Percentiles rank a stretch among this genome's conserved stretches.
Conservation (phyloP, 2,329 filamentous ascomycete species). For the Fusarium aywerte region DNA sequence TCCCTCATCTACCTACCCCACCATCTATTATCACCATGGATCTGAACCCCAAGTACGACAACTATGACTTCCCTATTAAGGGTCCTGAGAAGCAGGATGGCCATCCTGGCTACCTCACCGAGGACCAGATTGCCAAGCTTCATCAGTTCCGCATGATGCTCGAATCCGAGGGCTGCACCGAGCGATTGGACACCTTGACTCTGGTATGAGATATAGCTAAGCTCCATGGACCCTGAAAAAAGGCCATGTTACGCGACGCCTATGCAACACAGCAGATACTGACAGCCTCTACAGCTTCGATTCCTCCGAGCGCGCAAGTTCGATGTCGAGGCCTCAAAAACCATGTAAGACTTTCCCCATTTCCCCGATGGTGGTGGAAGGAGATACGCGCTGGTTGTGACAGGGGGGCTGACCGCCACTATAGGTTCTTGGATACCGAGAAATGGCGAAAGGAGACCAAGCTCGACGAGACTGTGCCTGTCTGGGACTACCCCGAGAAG, state of each 20-base stretch:
- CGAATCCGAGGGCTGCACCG: slow-evolving; percentile 82
- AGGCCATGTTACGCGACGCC: slow-evolving; percentile 16
- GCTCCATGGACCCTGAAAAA: slow-evolving; percentile 16
- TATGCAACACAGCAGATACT: slow-evolving; percentile 9
- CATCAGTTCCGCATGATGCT: slow-evolving; percentile 85
- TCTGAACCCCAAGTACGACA: slow-evolving; percentile 88
- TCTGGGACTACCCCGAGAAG: slow-evolving; percentile 90
- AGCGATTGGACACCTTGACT: slow-evolving; percentile 91
- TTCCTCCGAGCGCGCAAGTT: slow-evolving; percentile 97
- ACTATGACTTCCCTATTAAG: slow-evolving; percentile 91
- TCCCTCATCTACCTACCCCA: slow-evolving; percentile 26
- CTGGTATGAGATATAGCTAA: slow-evolving; percentile 67
- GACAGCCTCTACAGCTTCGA: slow-evolving; percentile 68
- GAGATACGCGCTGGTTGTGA: slow-evolving; percentile 23
- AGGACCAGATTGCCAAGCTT: slow-evolving; percentile 89
- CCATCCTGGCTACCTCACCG: slow-evolving; percentile 87
- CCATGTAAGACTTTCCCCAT: slow-evolving; percentile 71
- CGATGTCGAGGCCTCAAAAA: slow-evolving; percentile 82
- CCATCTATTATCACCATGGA: slow-evolving; percentile 58
- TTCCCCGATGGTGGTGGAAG: slow-evolving; percentile 33
- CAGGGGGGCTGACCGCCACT: slow-evolving; percentile 45
- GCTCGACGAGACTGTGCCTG: slow-evolving; percentile 82
- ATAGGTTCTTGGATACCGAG: slow-evolving; percentile 89
- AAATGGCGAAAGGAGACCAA: slow-evolving; percentile 90
- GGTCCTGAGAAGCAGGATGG: slow-evolving; percentile 76